phyloP scores from a whole-genome alignment of 352 stramenopile genomes.

The Hyaloperonospora brassicae region DNA sequence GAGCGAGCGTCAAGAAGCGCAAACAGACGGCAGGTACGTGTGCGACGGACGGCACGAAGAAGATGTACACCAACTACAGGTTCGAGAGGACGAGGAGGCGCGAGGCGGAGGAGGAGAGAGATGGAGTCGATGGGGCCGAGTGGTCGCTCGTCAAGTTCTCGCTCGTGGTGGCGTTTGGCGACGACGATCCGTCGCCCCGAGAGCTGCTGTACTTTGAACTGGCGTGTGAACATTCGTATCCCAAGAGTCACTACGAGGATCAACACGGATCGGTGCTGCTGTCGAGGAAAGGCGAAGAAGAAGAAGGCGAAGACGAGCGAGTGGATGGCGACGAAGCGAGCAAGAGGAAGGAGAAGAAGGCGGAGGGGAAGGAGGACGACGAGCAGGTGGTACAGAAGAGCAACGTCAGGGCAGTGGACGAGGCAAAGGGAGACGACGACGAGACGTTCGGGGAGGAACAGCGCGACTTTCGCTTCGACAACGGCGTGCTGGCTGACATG shows the following conservation, averaged over 20 bases:
- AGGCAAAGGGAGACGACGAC: conserved; percentile 16
- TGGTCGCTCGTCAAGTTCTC: conserved; percentile 42
- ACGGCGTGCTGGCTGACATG: conserved; percentile 39
- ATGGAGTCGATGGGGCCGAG: too few relatives aligned
- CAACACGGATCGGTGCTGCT: conserved; percentile 28
- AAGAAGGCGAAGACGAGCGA: conserved; percentile 10
- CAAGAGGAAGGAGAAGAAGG: conserved; percentile 9
- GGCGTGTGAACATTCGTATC: conserved; percentile 43
- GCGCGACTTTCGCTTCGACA: conserved; percentile 50
- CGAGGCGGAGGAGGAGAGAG: conserved; percentile 15
- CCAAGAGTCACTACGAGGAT: conserved; percentile 69
- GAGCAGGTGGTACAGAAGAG: conserved; percentile 7
- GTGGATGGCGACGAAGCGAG: conserved; percentile 2
- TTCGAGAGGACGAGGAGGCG: conserved; percentile 34
- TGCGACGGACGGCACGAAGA: conserved; percentile 4
- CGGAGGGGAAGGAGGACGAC: too few relatives aligned
- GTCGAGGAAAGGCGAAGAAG: conserved; percentile 30
- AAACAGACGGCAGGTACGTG: conserved; percentile 17
- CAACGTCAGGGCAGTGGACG: too few relatives aligned
- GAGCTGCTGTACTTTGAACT: conserved; percentile 60
- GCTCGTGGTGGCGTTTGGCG: conserved; percentile 34
- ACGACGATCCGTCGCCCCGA: conserved; percentile 27
- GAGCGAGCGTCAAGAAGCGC: conserved; percentile 39
- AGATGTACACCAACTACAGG: conserved; percentile 39
- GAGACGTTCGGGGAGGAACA: conserved; percentile 47